phyloP scores from a whole-genome alignment of 352 stramenopile species.

The Blastocystis sp. region DNA sequence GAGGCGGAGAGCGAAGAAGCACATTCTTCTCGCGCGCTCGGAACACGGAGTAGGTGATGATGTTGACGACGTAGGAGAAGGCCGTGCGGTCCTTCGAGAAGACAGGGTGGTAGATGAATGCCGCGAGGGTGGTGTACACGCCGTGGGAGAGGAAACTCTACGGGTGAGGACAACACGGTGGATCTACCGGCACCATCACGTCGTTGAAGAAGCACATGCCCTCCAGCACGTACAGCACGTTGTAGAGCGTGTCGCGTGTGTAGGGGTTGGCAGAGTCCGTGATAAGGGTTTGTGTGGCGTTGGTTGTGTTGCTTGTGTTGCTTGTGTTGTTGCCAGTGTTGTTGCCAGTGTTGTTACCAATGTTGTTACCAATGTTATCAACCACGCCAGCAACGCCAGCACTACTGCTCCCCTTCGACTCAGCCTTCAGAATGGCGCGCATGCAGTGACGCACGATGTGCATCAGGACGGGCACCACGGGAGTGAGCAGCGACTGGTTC shows the following conservation, averaged over 20 bases:
- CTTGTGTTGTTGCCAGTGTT: not conserved
- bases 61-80: not conserved
- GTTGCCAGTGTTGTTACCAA: not conserved
- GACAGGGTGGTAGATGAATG: slow-evolving; percentile 1
- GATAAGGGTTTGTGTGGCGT: not conserved
- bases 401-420: not conserved
- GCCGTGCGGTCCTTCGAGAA: slow-evolving; percentile 4
- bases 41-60: slow-evolving; percentile 10
- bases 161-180: not conserved
- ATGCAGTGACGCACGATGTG: not conserved
- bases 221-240: not conserved
- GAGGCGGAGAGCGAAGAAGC: not conserved
- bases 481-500: not conserved
- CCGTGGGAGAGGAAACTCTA: slow-evolving; percentile 12
- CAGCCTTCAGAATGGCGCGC: not conserved
- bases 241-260: not conserved
- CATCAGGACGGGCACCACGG: not conserved
- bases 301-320: not conserved
- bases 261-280: not conserved
- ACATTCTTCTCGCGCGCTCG: not conserved
- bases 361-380: not conserved
- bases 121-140: not conserved
- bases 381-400: not conserved
- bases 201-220: slow-evolving; percentile 5
- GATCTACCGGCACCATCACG: not conserved